Percentiles rank a stretch among this genome's conserved stretches.
phyloP scores from a whole-genome alignment of 257 asterid genomes.

The Oldenlandia corymbosa region DNA sequence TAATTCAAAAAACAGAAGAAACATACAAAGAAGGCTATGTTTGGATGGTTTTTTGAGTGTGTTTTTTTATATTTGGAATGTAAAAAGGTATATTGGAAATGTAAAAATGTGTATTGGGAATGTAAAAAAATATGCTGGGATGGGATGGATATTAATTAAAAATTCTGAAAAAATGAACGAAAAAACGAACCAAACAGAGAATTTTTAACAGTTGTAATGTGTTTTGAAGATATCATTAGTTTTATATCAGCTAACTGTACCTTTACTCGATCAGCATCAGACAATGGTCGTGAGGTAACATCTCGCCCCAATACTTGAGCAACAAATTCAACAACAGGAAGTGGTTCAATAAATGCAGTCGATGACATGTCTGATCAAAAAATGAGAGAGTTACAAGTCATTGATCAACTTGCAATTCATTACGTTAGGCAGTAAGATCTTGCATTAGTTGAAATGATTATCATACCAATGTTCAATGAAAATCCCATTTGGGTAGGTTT shows the following conservation, averaged over 20 bases:
- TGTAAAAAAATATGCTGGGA: too few relatives aligned
- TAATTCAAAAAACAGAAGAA: too few relatives aligned
- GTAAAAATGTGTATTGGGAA: too few relatives aligned
- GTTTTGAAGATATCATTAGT: neutral
- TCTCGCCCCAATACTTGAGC: slow-evolving; percentile 27
- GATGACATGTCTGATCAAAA: slow-evolving; percentile 27
- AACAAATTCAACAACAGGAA: slow-evolving; percentile 32
- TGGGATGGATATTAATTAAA: too few relatives aligned
- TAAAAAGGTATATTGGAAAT: too few relatives aligned
- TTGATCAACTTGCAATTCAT: neutral
- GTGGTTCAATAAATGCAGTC: slow-evolving; percentile 28
- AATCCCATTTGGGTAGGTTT: slow-evolving; percentile 52
- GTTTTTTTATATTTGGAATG: too few relatives aligned
- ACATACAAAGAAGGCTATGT: too few relatives aligned
- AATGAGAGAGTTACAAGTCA: slow-evolving; percentile 6
- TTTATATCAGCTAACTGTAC: slow-evolving; percentile 8
- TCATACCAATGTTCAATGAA: slow-evolving; percentile 34
- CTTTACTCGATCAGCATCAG: slow-evolving; percentile 35
- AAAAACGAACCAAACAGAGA: too few relatives aligned
- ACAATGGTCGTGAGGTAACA: slow-evolving; percentile 26
- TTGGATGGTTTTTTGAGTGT: too few relatives aligned
- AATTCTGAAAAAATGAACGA: too few relatives aligned
- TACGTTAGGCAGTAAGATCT: neutral
- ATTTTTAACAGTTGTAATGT: too few relatives aligned
- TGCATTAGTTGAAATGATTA: neutral